Conservation (phyloP, 495 filamentous ascomycete genomes). For the Tuber melanosporum region DNA sequence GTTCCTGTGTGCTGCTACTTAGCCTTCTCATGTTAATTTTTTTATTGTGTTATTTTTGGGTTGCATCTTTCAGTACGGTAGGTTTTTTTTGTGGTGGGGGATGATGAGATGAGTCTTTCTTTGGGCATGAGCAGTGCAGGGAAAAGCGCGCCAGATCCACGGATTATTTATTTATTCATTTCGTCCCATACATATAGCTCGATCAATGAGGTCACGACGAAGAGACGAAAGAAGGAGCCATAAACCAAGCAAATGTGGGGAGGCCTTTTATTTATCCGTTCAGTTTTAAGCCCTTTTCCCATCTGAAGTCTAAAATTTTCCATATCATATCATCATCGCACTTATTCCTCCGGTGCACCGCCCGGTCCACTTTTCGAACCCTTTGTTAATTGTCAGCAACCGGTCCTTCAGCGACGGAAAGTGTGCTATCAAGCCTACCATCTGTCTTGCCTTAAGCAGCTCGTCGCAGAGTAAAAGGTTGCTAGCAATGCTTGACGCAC, state of each 20-base stretch:
- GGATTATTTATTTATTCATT: background rate
- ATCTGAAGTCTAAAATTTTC: background rate
- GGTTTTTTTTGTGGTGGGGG: background rate
- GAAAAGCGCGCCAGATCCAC: background rate
- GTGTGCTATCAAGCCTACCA: constrained; percentile 49
- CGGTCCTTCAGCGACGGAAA: background rate
- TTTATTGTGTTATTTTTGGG: background rate
- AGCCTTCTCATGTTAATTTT: background rate
- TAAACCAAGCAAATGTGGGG: background rate
- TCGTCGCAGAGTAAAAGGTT: constrained; percentile 96
- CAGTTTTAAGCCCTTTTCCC: background rate
- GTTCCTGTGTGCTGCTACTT: background rate
- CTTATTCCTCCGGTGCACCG: constrained; percentile 30
- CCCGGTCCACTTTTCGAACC: constrained; percentile 32
- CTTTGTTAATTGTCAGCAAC: constrained; percentile 8
- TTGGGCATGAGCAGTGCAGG: background rate
- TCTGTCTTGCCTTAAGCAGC: constrained; percentile 93
- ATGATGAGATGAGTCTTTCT: background rate
- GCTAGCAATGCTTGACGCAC: constrained; percentile 86
- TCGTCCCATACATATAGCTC: background rate
- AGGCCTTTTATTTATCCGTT: background rate
- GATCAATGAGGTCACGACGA: background rate
- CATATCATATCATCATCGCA: background rate
- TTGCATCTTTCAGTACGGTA: background rate
- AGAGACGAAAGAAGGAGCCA: background rate